Conservation (phyloP, 139 green algal genomes). For the Chlamydomonas incerta region DNA sequence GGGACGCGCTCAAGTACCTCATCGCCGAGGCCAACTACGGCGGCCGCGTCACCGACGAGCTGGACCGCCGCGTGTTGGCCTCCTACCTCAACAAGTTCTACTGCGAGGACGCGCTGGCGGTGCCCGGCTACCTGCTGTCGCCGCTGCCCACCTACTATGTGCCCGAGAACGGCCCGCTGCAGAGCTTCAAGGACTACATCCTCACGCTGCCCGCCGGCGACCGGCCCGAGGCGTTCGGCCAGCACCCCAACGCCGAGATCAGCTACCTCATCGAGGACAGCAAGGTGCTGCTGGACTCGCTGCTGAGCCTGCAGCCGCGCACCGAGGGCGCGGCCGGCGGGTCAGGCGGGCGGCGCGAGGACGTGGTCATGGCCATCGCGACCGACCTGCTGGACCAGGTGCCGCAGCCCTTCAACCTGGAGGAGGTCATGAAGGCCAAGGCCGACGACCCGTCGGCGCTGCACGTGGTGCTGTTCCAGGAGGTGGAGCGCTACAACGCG, state of each 20-base stretch:
- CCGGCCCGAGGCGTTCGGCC: conserved; percentile 87
- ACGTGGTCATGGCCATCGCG: conserved; percentile 75
- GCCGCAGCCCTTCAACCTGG: conserved; percentile 80
- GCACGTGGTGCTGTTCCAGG: conserved; percentile 91
- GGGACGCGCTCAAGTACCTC: conserved; percentile 89
- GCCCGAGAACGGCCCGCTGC: conserved; percentile 73
- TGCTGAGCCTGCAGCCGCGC: conserved; percentile 75
- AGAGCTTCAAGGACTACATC: conserved; percentile 77
- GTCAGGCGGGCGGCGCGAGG: conserved; percentile 52
- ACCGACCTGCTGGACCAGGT: conserved; percentile 78
- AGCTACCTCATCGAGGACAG: conserved; percentile 86
- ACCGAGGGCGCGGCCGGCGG: conserved; percentile 37
- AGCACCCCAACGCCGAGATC: conserved; percentile 93
- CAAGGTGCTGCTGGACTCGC: conserved; percentile 78
- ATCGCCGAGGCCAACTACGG: conserved; percentile 89
- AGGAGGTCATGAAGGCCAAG: conserved; percentile 83
- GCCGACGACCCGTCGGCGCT: conserved; percentile 79
- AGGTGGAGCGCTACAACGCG: conserved; percentile 91
- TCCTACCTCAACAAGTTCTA: conserved; percentile 83
- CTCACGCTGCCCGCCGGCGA: conserved; percentile 72
- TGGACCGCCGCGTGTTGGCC: conserved; percentile 74
- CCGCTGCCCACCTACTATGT: conserved; percentile 79
- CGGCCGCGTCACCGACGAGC: conserved; percentile 83
- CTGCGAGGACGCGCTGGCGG: conserved; percentile 82
- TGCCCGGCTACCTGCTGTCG: conserved; percentile 79